Conservation (phyloP, 495 filamentous ascomycete species). For the Aspergillus incahuasiensis region DNA sequence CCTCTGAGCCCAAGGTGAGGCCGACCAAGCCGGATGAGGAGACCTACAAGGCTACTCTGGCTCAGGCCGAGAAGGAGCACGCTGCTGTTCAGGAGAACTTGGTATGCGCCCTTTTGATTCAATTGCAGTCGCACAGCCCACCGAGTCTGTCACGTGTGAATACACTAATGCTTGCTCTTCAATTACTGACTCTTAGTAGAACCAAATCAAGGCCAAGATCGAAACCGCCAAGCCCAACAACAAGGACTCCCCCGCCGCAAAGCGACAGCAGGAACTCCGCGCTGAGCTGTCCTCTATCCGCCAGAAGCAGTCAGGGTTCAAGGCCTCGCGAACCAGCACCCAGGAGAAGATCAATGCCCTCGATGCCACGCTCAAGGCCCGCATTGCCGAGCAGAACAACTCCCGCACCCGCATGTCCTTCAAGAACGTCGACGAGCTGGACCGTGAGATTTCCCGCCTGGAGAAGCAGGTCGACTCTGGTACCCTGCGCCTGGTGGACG, state of each 20-base stretch:
- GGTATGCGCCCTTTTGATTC: constrained; percentile 51
- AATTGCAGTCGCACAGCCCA: neutral
- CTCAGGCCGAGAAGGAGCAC: constrained; percentile 78
- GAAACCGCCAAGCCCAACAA: constrained; percentile 73
- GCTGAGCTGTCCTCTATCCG: constrained; percentile 66
- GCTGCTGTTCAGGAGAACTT: constrained; percentile 65
- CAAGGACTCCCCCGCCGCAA: constrained; percentile 63
- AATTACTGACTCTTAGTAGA: constrained; percentile 47
- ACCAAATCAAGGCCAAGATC: constrained; percentile 76
- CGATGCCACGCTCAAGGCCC: constrained; percentile 75
- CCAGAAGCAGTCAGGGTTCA: constrained; percentile 76
- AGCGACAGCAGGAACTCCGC: constrained; percentile 78
- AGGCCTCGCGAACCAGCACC: constrained; percentile 66
- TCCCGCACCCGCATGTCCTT: constrained; percentile 70
- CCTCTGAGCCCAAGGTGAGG: constrained; percentile 44
- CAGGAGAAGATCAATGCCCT: constrained; percentile 82
- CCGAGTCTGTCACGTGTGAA: neutral
- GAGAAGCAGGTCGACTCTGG: constrained; percentile 81
- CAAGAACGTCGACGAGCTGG: constrained; percentile 83
- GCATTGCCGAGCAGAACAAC: constrained; percentile 78
- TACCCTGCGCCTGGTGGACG: constrained; percentile 88
- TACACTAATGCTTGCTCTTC: neutral
- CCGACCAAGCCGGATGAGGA: constrained; percentile 54
- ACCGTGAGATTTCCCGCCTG: constrained; percentile 70
- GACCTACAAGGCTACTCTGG: constrained; percentile 58